These are phyloP conservation scores for Clavispora vitiphila DNA, from an alignment of 805 yeast species.

Conservation along the genomic window DNA sequence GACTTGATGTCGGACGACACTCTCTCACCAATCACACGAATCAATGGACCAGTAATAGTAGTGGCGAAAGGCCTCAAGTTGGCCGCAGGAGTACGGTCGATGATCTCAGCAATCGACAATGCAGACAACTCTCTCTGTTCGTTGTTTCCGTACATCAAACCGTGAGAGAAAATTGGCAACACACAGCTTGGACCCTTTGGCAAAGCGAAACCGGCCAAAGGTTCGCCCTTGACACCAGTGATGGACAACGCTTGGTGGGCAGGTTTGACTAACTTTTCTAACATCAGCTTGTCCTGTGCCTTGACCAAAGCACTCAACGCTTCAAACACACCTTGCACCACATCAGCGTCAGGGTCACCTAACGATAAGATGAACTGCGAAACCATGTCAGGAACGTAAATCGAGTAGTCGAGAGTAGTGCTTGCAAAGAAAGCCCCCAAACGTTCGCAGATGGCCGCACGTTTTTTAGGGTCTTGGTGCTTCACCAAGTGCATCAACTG, in stretches of 20 bases:
- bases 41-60: constrained; percentile 91
- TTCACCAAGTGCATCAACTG: constrained; percentile 73
- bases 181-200: constrained; percentile 85
- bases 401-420: constrained; percentile 63
- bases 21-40: constrained; percentile 96
- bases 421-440: constrained; percentile 66
- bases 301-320: constrained; percentile 64
- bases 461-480: constrained; percentile 62
- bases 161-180: constrained; percentile 88
- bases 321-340: constrained; percentile 61
- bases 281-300: constrained; percentile 66
- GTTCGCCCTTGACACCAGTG: constrained; percentile 59
- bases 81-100: constrained; percentile 79
- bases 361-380: constrained; percentile 63
- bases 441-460: constrained; percentile 60
- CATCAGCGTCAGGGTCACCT: constrained; percentile 60
- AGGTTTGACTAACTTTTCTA: constrained; percentile 78
- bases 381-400: constrained; percentile 73
- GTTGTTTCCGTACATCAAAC: constrained; percentile 86
- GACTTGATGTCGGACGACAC: constrained; percentile 87
- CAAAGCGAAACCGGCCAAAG: constrained; percentile 66
- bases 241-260: constrained; percentile 66
- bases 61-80: constrained; percentile 86
- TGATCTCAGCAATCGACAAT: constrained; percentile 79
- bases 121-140: constrained; percentile 86